Evolutionary conservation across 169 alveolate genomes (phyloP).

Genomic region (Plasmodium vivax): DNA sequence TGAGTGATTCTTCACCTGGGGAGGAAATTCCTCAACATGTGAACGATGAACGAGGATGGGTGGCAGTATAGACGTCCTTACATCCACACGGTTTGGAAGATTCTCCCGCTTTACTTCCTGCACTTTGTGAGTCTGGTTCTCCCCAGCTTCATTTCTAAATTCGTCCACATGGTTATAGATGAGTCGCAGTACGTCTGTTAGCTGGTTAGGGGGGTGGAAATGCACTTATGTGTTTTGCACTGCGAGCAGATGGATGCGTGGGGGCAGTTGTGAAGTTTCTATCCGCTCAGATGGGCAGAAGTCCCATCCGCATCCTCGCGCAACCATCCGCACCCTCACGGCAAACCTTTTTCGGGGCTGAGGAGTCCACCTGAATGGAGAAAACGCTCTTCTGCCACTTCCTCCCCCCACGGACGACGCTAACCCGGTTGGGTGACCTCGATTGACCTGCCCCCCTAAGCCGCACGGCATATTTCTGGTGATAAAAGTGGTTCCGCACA

Average conservation of each 20-base stretch:
- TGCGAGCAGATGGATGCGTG: background rate
- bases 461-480: slow-evolving; percentile 37
- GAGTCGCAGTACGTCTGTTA: background rate
- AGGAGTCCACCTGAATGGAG: slow-evolving; percentile 35
- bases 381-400: slow-evolving; percentile 52
- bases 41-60: background rate
- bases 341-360: slow-evolving; percentile 10
- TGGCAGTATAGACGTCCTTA: background rate
- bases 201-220: background rate
- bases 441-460: background rate
- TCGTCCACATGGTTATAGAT: background rate
- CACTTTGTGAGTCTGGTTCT: background rate
- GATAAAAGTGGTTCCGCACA: slow-evolving; percentile 41
- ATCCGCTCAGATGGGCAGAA: background rate
- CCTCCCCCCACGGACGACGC: background rate
- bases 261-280: background rate
- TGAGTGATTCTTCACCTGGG: background rate
- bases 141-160: background rate
- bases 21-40: background rate
- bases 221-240: background rate
- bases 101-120: slow-evolving; percentile 1
- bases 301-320: background rate
- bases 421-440: background rate
- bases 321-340: background rate
- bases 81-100: slow-evolving; percentile 7